Evolutionary conservation across 1,284 basidiomycete genomes (phyloP).

Genomic region (Volvariella volvacea): DNA sequence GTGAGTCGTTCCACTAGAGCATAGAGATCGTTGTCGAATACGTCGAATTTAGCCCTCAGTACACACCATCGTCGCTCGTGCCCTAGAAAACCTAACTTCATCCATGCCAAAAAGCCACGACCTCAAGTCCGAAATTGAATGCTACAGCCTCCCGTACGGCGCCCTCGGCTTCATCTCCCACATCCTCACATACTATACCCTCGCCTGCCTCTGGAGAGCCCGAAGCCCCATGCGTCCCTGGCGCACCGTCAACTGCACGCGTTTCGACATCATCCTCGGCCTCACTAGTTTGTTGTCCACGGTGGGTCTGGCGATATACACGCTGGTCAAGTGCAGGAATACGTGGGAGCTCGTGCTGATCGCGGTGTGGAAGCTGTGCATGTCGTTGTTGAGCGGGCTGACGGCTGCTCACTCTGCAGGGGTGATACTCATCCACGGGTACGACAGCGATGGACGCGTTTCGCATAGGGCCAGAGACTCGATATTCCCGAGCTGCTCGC

Average conservation of each 20-base stretch:
- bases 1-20: no score
- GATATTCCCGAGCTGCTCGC: neutral
- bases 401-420: neutral
- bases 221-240: neutral
- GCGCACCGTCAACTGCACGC: neutral
- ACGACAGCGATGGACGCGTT: neutral
- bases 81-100: no score
- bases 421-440: neutral
- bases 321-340: constrained; percentile 1
- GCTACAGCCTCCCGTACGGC: constrained; percentile 1
- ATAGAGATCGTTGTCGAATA: no score
- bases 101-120: neutral
- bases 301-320: neutral
- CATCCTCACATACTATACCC: neutral
- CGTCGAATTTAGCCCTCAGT: no score
- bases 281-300: neutral
- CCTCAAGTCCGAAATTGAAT: neutral
- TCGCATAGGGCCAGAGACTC: neutral
- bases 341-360: constrained; percentile 3
- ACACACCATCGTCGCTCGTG: no score
- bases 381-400: constrained; percentile 4
- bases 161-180: neutral
- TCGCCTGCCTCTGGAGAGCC: neutral
- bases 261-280: neutral
- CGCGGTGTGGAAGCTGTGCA: constrained; percentile 5